Conservation (phyloP, 441 rosid species). For the Jatropha multifida region DNA sequence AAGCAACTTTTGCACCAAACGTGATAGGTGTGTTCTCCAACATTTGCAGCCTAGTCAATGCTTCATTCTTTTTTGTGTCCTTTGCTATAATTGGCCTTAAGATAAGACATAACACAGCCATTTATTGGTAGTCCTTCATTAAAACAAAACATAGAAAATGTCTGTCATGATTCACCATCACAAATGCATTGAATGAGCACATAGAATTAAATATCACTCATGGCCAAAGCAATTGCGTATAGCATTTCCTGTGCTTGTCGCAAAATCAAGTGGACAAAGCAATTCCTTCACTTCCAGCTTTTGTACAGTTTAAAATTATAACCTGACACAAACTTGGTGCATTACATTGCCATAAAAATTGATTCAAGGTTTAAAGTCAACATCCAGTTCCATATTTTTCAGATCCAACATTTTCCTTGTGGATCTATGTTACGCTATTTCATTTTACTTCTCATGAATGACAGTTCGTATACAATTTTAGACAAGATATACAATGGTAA, state of each 20-base stretch:
- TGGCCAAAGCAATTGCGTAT: neutral
- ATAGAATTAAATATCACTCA: neutral
- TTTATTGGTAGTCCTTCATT: neutral
- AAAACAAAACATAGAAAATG: neutral
- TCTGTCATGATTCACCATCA: neutral
- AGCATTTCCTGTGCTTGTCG: neutral
- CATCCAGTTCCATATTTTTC: neutral
- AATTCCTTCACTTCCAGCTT: neutral
- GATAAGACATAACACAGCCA: neutral
- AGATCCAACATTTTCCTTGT: neutral
- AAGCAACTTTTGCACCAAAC: conserved; percentile 17
- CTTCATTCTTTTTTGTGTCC: neutral
- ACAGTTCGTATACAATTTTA: neutral
- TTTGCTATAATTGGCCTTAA: conserved; percentile 1
- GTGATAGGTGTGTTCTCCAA: conserved; percentile 17
- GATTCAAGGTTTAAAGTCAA: neutral
- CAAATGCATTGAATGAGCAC: neutral
- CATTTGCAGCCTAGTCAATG: neutral
- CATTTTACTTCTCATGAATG: neutral
- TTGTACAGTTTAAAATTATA: neutral
- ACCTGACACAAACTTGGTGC: neutral
- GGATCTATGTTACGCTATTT: neutral
- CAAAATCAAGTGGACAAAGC: neutral
- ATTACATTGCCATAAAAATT: neutral
- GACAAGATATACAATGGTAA: neutral